phyloP scores from a whole-genome alignment of 2,329 filamentous ascomycete species.

The Colletotrichum higginsianum region DNA sequence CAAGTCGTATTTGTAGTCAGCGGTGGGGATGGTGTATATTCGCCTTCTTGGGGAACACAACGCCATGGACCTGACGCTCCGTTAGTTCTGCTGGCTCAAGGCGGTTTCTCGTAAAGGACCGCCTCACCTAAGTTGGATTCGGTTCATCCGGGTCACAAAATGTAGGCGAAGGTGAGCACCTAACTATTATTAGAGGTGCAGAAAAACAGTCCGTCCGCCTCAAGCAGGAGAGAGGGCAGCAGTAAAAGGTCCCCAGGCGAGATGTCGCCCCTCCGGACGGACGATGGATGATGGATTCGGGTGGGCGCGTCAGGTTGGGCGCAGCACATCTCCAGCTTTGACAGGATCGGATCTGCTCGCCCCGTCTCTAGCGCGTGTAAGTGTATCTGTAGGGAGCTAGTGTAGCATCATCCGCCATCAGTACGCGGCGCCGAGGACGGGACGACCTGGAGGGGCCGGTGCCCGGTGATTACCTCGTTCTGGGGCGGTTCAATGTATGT shows the following conservation, averaged over 20 bases:
- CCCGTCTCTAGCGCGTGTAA: conserved; percentile 30
- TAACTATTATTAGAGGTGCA: conserved; percentile 12
- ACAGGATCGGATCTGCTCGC: conserved; percentile 41
- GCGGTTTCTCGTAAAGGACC: background rate
- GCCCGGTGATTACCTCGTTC: conserved; percentile 26
- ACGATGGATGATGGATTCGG: conserved; percentile 31
- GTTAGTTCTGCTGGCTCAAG: background rate
- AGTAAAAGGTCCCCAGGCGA: background rate
- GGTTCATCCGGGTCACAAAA: conserved; percentile 17
- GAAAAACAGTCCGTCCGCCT: background rate
- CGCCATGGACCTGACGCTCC: background rate
- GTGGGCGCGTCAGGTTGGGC: conserved; percentile 33
- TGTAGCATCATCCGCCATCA: conserved; percentile 36
- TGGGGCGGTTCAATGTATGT: conserved; percentile 4
- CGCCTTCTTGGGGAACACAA: background rate
- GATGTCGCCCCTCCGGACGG: conserved; percentile 16
- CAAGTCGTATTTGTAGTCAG: conserved; percentile 24
- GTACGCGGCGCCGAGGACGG: conserved; percentile 37
- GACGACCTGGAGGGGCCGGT: conserved; percentile 37
- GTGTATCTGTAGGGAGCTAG: conserved; percentile 31
- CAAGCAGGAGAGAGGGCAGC: background rate
- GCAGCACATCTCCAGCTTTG: conserved; percentile 35
- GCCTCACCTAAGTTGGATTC: conserved; percentile 10
- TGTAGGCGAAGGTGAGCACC: background rate
- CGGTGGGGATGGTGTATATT: background rate